These are phyloP conservation scores for Stachybotrys chartarum DNA, from an alignment of 2,329 filamentous ascomycete species.

Conservation along the genomic window DNA sequence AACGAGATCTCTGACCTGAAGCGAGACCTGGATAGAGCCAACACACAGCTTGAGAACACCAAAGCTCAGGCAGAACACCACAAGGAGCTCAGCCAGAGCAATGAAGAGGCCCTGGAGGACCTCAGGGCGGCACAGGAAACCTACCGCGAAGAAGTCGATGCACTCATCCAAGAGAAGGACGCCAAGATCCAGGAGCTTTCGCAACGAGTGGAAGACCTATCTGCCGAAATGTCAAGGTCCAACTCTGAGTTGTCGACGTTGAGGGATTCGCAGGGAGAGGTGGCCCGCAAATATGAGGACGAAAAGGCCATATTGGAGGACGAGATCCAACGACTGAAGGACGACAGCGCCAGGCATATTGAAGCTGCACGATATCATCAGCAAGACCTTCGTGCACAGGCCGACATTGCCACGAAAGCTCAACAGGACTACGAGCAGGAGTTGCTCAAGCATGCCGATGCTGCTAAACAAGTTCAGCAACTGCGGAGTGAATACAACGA, in stretches of 20 bases:
- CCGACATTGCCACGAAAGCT: conserved; percentile 85
- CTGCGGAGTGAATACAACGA: conserved; percentile 76
- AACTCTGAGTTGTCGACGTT: conserved; percentile 77
- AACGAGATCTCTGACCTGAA: conserved; percentile 81
- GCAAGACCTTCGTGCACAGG: conserved; percentile 86
- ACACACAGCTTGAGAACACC: conserved; percentile 71
- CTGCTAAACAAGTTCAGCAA: conserved; percentile 75
- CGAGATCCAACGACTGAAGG: conserved; percentile 74
- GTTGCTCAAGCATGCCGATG: conserved; percentile 89
- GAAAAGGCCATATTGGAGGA: conserved; percentile 74
- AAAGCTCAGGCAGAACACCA: conserved; percentile 81
- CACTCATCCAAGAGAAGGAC: conserved; percentile 69
- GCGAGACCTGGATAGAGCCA: conserved; percentile 75
- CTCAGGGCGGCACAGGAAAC: conserved; percentile 76
- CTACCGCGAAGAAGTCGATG: conserved; percentile 81
- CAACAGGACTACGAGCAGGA: conserved; percentile 95
- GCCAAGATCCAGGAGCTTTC: conserved; percentile 72
- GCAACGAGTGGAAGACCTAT: conserved; percentile 77
- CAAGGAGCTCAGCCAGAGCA: conserved; percentile 76
- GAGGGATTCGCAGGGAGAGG: conserved; percentile 73
- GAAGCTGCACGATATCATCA: conserved; percentile 80
- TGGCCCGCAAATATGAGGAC: conserved; percentile 63
- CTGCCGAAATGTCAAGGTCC: conserved; percentile 69
- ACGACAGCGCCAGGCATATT: conserved; percentile 72
- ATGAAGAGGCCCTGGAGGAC: conserved; percentile 80